A percentile compares a stretch with the other conserved stretches of the same genome.
These are phyloP conservation scores for Ophiocytium majus DNA, from an alignment of 352 stramenopile genomes.

Conservation along the genomic window DNA sequence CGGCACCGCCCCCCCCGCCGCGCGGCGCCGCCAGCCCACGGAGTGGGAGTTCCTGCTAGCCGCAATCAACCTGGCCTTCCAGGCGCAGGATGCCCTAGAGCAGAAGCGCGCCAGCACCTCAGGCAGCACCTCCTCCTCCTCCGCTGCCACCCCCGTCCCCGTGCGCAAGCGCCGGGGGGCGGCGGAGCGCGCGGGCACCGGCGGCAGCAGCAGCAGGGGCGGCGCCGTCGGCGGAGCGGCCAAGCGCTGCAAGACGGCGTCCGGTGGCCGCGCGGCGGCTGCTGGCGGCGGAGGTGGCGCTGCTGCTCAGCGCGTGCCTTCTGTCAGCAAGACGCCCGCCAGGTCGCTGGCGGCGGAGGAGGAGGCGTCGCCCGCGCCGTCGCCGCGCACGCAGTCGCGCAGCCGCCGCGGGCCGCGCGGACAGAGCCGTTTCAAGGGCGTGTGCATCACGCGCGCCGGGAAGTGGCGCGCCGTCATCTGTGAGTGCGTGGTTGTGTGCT, in stretches of 20 bases:
- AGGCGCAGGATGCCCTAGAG: neutral
- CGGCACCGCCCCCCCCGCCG: too few relatives aligned
- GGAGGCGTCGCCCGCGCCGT: neutral
- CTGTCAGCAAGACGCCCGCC: neutral
- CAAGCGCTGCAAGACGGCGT: neutral
- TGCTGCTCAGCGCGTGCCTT: neutral
- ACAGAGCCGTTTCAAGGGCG: slow-evolving; percentile 51
- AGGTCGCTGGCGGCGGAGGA: neutral
- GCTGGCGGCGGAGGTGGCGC: too few relatives aligned
- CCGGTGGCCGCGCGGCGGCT: too few relatives aligned
- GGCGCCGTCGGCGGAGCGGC: too few relatives aligned
- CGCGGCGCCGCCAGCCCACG: too few relatives aligned
- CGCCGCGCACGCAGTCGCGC: neutral
- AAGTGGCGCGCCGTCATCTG: slow-evolving; percentile 55
- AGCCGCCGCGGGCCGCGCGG: slow-evolving; percentile 40
- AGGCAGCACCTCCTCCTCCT: too few relatives aligned
- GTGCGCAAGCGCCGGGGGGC: neutral
- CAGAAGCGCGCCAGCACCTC: neutral
- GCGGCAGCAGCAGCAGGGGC: too few relatives aligned
- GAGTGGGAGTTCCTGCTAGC: neutral
- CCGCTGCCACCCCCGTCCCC: too few relatives aligned
- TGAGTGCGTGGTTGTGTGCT: neutral
- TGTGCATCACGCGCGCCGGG: slow-evolving; percentile 53
- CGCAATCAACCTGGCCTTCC: neutral
- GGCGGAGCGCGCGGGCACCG: neutral